Evolutionary conservation across 371 early-diverging fungal species (phyloP), one percentile per base, ranked within the genome.

Genomic region (Fennellomyces sp.): DNA sequence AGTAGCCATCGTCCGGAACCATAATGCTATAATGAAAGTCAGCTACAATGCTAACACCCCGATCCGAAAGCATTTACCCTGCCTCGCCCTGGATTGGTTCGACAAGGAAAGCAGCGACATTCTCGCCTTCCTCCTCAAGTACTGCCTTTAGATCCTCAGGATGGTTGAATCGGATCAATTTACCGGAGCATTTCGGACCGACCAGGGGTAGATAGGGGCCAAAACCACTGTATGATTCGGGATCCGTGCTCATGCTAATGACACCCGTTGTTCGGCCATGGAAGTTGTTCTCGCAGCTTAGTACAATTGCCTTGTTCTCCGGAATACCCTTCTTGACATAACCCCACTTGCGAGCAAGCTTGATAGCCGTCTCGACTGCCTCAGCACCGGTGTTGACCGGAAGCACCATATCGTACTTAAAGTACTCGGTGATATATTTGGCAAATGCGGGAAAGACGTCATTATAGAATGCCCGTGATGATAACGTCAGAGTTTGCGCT

Each of bases 81-180:
- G 97, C 98, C 83, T 98, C 99, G 63, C 99, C 99, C 78, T 98
- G 99, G 75, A 98, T 96, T 26, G 99, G 99, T 80, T 98, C 99
- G 19, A 97, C 92, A 56, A 99, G 82, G 81, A 98, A 96, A 11
- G 88, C 98, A 41, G 94, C 95, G 3, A 95, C 91, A 42, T 88
- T 74, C 56, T 87, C 72, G 57, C 95, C 94, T 66, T 94, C 86
- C 3, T 83, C 77, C 59, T 92, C 85, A 39, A 98, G 78, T 13
- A 91, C 94, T 5, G 81, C 86, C 70, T 96, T 94, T 23, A 98
- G 82, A 66, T 94, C 96, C 60, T 92, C 87, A n/a, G 87, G 68
- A 63, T 90, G 76, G 83, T 94, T 94, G 84, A 93, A 95, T 23
- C 89, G 83, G 56, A 98, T 84, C 30, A 54, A 26, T 12, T 55